Evolutionary conservation across 2,329 filamentous ascomycete species (phyloP).

Genomic region (Magnaporthiopsis incrustans): DNA sequence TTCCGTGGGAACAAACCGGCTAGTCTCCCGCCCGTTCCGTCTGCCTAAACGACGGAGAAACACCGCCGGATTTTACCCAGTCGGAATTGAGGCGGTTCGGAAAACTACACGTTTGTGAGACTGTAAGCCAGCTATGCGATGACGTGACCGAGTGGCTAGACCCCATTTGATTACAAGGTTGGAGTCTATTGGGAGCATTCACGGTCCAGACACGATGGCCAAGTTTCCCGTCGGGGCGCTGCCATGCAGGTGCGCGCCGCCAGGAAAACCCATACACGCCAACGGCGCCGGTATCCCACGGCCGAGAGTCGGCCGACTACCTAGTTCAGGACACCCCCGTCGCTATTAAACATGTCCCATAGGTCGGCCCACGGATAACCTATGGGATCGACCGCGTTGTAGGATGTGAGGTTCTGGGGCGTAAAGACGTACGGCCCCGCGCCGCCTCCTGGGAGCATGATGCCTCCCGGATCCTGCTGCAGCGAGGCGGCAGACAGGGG

Average conservation of each 20-base stretch:
- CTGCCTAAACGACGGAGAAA: neutral
- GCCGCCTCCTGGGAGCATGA: neutral
- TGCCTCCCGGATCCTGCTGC: neutral
- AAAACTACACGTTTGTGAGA: neutral
- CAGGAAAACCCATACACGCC: neutral
- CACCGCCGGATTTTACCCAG: neutral
- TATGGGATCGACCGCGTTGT: slow-evolving; percentile 3
- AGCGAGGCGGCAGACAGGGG: slow-evolving; percentile 1
- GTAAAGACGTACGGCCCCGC: neutral
- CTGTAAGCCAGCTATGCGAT: neutral
- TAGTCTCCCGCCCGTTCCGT: neutral
- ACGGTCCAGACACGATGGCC: neutral
- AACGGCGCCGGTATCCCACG: neutral
- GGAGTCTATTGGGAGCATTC: neutral
- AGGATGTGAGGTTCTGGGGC: neutral
- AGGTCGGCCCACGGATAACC: slow-evolving; percentile 7
- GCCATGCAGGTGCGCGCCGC: too few species aligned
- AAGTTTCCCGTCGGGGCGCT: neutral
- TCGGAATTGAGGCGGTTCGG: neutral
- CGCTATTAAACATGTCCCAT: slow-evolving; percentile 8
- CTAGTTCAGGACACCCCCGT: slow-evolving; percentile 6
- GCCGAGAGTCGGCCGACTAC: neutral
- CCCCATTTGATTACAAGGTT: too few species aligned
- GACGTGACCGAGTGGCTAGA: too few species aligned
- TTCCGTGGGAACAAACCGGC: neutral